Evolutionary conservation across 805 yeast genomes (phyloP).

Genomic region (Kazachstania kunashirensis): DNA sequence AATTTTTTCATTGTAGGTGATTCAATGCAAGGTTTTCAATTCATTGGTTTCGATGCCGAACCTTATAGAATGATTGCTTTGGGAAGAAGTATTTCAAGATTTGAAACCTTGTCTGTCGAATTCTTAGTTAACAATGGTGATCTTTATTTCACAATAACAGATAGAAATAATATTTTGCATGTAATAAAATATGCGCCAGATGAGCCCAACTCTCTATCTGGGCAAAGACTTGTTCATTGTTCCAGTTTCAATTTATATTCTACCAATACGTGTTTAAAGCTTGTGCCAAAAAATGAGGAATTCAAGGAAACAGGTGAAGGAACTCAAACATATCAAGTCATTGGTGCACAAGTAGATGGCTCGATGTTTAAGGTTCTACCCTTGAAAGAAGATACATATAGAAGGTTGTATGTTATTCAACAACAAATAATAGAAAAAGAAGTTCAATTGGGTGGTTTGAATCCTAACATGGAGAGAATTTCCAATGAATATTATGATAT

Average conservation of each 20-base stretch:
- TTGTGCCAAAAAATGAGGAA: conserved; percentile 32
- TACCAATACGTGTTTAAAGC: conserved; percentile 43
- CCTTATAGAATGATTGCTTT: conserved; percentile 78
- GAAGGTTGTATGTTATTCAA: conserved; percentile 75
- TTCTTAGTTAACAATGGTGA: conserved; percentile 66
- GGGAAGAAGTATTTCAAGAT: conserved; percentile 59
- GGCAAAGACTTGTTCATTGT: conserved; percentile 61
- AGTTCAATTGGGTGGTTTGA: conserved; percentile 64
- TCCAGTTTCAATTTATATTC: conserved; percentile 64
- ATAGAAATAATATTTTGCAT: conserved; percentile 56
- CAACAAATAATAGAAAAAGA: conserved; percentile 80
- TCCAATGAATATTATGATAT: conserved; percentile 28
- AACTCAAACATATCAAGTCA: conserved; percentile 39
- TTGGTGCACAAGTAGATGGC: conserved; percentile 76
- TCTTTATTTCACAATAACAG: conserved; percentile 57
- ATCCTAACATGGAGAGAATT: conserved; percentile 60
- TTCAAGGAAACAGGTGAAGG: conserved; percentile 11
- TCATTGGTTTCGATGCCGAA: conserved; percentile 88
- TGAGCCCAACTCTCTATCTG: conserved; percentile 72
- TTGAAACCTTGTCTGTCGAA: conserved; percentile 52
- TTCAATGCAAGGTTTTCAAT: conserved; percentile 55
- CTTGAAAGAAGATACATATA: conserved; percentile 60
- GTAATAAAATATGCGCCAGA: conserved; percentile 85
- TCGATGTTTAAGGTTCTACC: conserved; percentile 68
- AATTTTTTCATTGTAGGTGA: conserved; percentile 79